Percentiles rank a stretch among this genome's conserved stretches.
These are phyloP conservation scores for Nymphaea colorata DNA, from an alignment of 164 flowering plant genomes.

Conservation along the genomic window DNA sequence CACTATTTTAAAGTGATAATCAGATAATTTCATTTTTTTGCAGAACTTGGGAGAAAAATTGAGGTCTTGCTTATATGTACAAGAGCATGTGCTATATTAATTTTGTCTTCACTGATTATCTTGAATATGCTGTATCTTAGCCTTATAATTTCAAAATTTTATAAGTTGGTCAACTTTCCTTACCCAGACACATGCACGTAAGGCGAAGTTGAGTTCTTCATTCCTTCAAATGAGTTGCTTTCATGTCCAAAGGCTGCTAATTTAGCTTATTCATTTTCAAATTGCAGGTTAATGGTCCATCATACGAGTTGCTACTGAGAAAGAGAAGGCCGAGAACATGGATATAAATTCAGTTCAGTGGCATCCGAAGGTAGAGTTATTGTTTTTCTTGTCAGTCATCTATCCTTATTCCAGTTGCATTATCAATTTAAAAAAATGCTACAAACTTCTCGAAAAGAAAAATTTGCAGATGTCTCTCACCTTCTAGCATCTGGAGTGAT, in stretches of 20 bases:
- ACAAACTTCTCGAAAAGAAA: constrained; percentile 22
- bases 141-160: background rate
- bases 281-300: constrained; percentile 59
- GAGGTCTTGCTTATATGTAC: background rate
- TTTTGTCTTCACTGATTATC: background rate
- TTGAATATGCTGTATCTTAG: background rate
- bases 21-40: background rate
- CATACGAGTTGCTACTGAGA: constrained; percentile 52
- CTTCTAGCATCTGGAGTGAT: constrained; percentile 86
- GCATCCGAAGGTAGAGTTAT: constrained; percentile 63
- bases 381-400: background rate
- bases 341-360: constrained; percentile 89
- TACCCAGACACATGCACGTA: no score
- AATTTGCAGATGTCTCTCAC: constrained; percentile 10
- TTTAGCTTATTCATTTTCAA: background rate
- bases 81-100: background rate
- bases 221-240: no score
- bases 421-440: background rate
- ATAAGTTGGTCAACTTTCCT: no score
- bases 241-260: no score
- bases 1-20: background rate
- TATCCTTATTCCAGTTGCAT: background rate
- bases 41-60: no score
- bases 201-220: no score
- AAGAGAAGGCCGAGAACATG: constrained; percentile 89